phyloP scores from a whole-genome alignment of 179 eudicot genomes.

The Patellifolia procumbens region DNA sequence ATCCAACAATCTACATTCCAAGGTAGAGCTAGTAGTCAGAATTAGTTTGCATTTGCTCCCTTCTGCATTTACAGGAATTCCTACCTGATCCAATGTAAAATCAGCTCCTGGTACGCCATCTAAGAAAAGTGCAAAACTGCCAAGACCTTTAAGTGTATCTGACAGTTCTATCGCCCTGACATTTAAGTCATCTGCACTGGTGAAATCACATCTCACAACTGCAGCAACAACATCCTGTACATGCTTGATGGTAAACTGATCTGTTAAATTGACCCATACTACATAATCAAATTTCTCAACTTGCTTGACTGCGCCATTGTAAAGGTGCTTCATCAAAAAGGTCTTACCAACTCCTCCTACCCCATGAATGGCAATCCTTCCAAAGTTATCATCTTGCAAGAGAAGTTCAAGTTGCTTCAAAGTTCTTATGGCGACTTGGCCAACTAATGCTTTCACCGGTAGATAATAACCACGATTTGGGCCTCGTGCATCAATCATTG shows the following conservation, averaged over 20 bases:
- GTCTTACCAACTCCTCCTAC: constrained; percentile 13
- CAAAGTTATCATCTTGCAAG: neutral
- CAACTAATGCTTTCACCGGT: constrained; percentile 9
- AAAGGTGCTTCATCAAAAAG: constrained; percentile 10
- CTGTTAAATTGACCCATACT: neutral
- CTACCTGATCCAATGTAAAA: neutral
- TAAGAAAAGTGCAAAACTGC: constrained; percentile 7
- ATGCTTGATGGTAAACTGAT: neutral
- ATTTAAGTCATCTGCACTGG: neutral
- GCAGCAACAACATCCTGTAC: constrained; percentile 9
- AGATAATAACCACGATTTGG: neutral
- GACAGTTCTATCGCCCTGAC: neutral
- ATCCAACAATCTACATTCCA: constrained; percentile 1
- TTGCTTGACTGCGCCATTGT: neutral
- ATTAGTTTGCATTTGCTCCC: constrained; percentile 1
- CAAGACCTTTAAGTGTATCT: neutral
- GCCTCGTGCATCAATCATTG: neutral
- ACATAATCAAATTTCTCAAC: neutral
- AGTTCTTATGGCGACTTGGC: constrained; percentile 10
- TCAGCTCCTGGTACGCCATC: neutral
- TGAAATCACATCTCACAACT: constrained; percentile 1
- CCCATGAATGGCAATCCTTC: constrained; percentile 15
- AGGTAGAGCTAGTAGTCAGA: neutral
- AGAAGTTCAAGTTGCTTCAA: neutral
- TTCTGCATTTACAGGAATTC: constrained; percentile 2